Evolutionary conservation across 2,329 filamentous ascomycete species (phyloP).

Genomic region (Gnomoniopsis smithogilvyi): DNA sequence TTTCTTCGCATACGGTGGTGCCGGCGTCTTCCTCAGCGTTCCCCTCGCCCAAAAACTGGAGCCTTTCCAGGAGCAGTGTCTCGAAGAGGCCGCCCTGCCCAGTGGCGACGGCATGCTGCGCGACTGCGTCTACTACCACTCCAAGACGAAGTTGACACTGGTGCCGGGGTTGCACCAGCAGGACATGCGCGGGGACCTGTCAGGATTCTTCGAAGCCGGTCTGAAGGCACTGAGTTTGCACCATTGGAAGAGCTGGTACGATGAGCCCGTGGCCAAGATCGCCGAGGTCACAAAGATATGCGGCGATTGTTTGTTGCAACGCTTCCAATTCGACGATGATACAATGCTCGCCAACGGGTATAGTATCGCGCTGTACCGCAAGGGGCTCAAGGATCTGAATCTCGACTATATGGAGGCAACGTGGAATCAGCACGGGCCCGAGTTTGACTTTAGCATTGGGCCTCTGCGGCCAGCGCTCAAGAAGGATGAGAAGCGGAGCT

Average conservation of each 20-base stretch:
- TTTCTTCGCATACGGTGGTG: constrained; percentile 59
- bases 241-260: constrained; percentile 63
- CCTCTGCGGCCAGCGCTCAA: constrained; percentile 40
- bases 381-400: constrained; percentile 29
- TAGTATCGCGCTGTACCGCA: constrained; percentile 48
- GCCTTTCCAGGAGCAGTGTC: constrained; percentile 45
- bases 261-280: constrained; percentile 47
- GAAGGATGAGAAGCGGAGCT: constrained; percentile 47
- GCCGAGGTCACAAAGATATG: constrained; percentile 48
- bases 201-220: constrained; percentile 59
- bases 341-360: constrained; percentile 57
- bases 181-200: constrained; percentile 51
- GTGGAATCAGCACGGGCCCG: constrained; percentile 43
- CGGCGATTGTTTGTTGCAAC: constrained; percentile 56
- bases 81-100: constrained; percentile 28
- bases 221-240: constrained; percentile 54
- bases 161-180: constrained; percentile 56
- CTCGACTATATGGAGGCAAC: constrained; percentile 50
- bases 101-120: constrained; percentile 55
- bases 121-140: constrained; percentile 55
- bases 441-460: constrained; percentile 52
- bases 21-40: constrained; percentile 55
- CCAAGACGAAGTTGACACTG: constrained; percentile 49
- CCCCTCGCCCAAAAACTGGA: constrained; percentile 47
- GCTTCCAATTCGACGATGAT: constrained; percentile 47